These are phyloP conservation scores for Chaetoceros tenuissimus DNA, from an alignment of 108 stramenopile species.

Conservation along the genomic window DNA sequence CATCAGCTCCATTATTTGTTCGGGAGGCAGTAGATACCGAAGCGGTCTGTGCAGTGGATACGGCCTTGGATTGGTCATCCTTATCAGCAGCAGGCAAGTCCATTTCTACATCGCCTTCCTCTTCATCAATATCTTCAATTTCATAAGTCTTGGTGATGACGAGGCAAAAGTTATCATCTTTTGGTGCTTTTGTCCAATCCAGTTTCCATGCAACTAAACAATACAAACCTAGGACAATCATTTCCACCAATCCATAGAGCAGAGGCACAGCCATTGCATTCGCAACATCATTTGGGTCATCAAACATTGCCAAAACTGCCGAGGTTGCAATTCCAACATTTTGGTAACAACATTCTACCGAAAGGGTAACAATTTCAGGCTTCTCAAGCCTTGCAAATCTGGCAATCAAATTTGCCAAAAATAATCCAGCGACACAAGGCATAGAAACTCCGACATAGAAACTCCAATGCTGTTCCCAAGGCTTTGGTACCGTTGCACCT, in stretches of 20 bases:
- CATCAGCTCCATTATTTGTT: too few species aligned
- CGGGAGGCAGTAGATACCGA: too few species aligned
- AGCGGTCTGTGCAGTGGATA: not conserved
- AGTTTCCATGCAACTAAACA: constrained; percentile 64
- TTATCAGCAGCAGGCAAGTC: not conserved
- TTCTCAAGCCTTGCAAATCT: constrained; percentile 31
- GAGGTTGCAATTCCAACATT: constrained; percentile 80
- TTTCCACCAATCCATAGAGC: constrained; percentile 64
- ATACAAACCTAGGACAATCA: constrained; percentile 53
- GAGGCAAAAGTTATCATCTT: constrained; percentile 36
- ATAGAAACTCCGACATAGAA: constrained; percentile 71
- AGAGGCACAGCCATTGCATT: constrained; percentile 72
- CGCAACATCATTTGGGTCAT: constrained; percentile 35
- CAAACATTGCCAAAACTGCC: constrained; percentile 72
- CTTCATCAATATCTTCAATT: constrained; percentile 15
- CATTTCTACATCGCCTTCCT: constrained; percentile 9
- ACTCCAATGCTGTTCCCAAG: constrained; percentile 71
- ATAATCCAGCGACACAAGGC: constrained; percentile 54
- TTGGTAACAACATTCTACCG: constrained; percentile 83
- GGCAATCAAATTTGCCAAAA: constrained; percentile 45
- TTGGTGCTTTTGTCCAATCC: constrained; percentile 76
- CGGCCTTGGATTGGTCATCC: not conserved
- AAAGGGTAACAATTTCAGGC: constrained; percentile 72
- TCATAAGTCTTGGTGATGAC: constrained; percentile 47
- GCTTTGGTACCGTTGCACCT: constrained; percentile 36